Conservation (phyloP, 2,329 filamentous ascomycete species). For the Coniochaeta ligniaria region DNA sequence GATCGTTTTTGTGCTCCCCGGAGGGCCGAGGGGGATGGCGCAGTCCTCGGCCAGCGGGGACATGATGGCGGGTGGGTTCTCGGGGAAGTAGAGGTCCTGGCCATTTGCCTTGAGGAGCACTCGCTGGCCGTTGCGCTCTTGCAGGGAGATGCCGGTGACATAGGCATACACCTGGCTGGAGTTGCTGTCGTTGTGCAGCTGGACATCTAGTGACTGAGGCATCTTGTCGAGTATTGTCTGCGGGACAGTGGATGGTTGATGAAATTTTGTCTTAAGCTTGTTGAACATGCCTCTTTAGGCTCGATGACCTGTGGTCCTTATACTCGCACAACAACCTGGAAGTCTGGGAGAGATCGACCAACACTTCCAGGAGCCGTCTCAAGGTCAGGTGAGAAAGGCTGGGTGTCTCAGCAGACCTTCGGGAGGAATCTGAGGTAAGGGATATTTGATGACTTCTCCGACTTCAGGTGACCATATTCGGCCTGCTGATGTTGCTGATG, state of each 20-base stretch:
- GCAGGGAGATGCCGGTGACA: conserved; percentile 54
- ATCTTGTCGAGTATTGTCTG: conserved; percentile 15
- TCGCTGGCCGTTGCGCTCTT: conserved; percentile 28
- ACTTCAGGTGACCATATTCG: neutral
- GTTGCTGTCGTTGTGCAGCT: conserved; percentile 46
- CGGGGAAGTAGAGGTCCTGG: conserved; percentile 47
- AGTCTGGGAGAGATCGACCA: neutral
- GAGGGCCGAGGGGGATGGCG: conserved; percentile 50
- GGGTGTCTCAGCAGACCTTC: neutral
- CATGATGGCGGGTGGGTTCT: conserved; percentile 39
- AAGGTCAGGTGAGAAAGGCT: neutral
- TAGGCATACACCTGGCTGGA: conserved; percentile 53
- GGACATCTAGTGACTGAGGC: conserved; percentile 41
- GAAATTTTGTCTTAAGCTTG: neutral
- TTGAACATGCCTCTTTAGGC: neutral
- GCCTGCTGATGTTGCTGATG: neutral
- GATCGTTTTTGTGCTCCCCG: conserved; percentile 44
- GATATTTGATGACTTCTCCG: neutral
- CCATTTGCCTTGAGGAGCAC: conserved; percentile 35
- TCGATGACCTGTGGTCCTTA: neutral
- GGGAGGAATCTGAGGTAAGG: neutral
- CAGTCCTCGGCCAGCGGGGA: conserved; percentile 46
- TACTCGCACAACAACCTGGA: neutral
- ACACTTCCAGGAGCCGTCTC: neutral
- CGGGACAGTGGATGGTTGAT: neutral